A percentile compares a stretch with the other conserved stretches of the same genome.
These are phyloP conservation scores for Smittium mucronatum DNA, from an alignment of 371 early-diverging fungal genomes.

Conservation along the genomic window DNA sequence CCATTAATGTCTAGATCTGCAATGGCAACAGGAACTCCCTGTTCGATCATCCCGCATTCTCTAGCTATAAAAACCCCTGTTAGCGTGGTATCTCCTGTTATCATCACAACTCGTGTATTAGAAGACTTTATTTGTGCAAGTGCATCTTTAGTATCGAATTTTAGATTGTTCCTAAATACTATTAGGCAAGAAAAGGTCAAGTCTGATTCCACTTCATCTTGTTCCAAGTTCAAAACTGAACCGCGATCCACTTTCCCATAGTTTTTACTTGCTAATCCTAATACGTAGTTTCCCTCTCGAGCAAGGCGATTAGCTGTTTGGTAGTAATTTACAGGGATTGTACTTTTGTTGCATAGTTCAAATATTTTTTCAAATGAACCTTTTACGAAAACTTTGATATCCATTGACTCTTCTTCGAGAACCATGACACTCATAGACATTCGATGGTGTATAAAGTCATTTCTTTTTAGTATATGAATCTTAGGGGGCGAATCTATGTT, in stretches of 20 bases:
- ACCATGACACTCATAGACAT: constrained; percentile 80
- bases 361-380: constrained; percentile 62
- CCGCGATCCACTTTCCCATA: constrained; percentile 33
- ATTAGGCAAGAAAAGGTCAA: constrained; percentile 48
- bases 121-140: constrained; percentile 56
- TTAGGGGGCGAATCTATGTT: constrained; percentile 22
- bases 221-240: constrained; percentile 26
- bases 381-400: constrained; percentile 51
- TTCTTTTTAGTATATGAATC: constrained; percentile 45
- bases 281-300: constrained; percentile 57
- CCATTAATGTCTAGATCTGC: constrained; percentile 31
- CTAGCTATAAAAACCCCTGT: constrained; percentile 79
- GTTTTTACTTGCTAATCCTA: constrained; percentile 51
- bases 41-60: constrained; percentile 58
- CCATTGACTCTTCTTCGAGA: constrained; percentile 39
- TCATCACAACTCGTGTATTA: constrained; percentile 66
- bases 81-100: constrained; percentile 81
- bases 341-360: constrained; percentile 25
- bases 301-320: constrained; percentile 40
- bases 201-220: constrained; percentile 49
- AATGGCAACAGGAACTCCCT: constrained; percentile 35
- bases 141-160: constrained; percentile 50
- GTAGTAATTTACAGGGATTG: constrained; percentile 43
- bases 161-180: constrained; percentile 70
- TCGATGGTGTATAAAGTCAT: constrained; percentile 74